phyloP scores from a whole-genome alignment of 164 flowering plant genomes.

The Chloranthus sessilifolius region DNA sequence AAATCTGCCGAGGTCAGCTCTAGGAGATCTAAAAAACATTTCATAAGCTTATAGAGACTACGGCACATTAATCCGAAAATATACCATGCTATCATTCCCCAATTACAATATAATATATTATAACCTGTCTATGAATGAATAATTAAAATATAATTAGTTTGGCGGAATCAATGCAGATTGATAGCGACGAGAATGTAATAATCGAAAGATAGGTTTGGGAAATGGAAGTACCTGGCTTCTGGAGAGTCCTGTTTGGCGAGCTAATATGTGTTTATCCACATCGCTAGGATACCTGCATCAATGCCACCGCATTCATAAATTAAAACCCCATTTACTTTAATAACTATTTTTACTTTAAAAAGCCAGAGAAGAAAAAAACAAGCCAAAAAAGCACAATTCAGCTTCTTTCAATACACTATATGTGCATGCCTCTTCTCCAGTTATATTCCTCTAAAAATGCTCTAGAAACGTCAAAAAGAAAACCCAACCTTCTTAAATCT shows the following conservation, averaged over 20 bases:
- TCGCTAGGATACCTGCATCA: conserved; percentile 86
- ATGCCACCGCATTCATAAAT: background rate
- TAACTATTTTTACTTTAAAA: background rate
- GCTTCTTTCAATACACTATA: background rate
- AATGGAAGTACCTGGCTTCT: conserved; percentile 83
- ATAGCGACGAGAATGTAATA: conserved; percentile 5
- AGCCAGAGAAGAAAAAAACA: background rate
- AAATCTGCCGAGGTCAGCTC: no score
- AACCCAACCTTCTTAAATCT: no score
- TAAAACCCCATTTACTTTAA: background rate
- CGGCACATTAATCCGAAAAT: no score
- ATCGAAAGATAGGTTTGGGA: conserved; percentile 11
- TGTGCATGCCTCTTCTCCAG: background rate
- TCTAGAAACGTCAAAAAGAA: no score
- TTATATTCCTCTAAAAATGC: background rate
- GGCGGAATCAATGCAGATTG: background rate
- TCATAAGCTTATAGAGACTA: no score
- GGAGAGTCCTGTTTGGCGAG: conserved; percentile 97
- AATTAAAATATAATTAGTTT: no score
- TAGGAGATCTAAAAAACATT: no score
- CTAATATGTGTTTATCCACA: conserved; percentile 89
- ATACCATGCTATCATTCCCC: no score
- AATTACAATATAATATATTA: no score
- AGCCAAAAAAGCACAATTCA: background rate
- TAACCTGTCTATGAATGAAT: no score